These are phyloP conservation scores for Chenopodium formosanum DNA, from an alignment of 148 eudicot species.

Conservation along the genomic window DNA sequence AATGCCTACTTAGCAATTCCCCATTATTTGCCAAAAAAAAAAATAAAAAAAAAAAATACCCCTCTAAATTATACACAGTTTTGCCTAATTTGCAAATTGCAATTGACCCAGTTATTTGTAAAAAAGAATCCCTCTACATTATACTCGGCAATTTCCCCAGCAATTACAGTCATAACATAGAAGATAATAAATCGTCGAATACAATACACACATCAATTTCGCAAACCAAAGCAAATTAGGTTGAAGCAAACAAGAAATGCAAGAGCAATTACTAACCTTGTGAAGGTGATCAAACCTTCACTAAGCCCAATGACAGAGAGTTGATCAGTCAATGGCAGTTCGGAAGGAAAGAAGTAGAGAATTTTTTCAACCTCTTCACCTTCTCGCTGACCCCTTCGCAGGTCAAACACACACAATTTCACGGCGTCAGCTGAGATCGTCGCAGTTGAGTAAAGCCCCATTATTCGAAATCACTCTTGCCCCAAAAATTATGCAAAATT, in stretches of 20 bases:
- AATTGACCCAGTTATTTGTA: too few relatives aligned
- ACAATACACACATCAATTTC: too few relatives aligned
- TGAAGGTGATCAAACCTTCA: constrained; percentile 92
- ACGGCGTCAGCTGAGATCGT: constrained; percentile 48
- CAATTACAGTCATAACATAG: too few relatives aligned
- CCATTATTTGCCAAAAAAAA: too few relatives aligned
- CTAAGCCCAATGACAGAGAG: constrained; percentile 91
- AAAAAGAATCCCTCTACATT: too few relatives aligned
- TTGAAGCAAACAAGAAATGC: neutral
- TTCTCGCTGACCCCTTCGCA: constrained; percentile 83
- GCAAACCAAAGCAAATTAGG: too few relatives aligned
- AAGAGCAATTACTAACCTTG: constrained; percentile 46
- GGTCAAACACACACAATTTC: constrained; percentile 84
- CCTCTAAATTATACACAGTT: too few relatives aligned
- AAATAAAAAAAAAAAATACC: too few relatives aligned
- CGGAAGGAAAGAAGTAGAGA: constrained; percentile 77
- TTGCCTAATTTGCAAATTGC: too few relatives aligned
- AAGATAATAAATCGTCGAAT: too few relatives aligned
- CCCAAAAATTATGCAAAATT: neutral
- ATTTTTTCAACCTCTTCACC: constrained; percentile 90
- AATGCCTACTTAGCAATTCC: too few relatives aligned
- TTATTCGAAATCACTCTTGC: constrained; percentile 22
- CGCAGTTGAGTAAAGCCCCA: constrained; percentile 58
- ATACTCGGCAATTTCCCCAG: too few relatives aligned
- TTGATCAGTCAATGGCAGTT: constrained; percentile 62